Percentiles rank a stretch among this genome's conserved stretches.
Conservation (phyloP, 140 eudicot genomes). For the Anethum foeniculum region DNA sequence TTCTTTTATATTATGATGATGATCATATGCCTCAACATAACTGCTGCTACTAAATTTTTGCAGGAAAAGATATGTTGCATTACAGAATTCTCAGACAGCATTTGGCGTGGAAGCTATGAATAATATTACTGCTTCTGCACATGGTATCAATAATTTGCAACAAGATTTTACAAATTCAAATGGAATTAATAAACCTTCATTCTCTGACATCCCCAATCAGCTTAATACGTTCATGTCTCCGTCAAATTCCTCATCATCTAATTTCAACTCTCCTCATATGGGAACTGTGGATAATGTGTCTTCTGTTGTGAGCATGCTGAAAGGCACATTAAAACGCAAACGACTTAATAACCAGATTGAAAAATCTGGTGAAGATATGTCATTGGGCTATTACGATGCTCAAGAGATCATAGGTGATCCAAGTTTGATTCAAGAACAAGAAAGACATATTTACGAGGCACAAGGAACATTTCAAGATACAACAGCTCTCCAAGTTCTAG, state of each 20-base stretch:
- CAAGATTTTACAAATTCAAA: slow-evolving; percentile 32
- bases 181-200: slow-evolving; percentile 24
- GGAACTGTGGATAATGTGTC: slow-evolving; percentile 50
- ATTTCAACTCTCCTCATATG: slow-evolving; percentile 27
- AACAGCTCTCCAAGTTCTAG: slow-evolving; percentile 22
- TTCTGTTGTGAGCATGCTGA: slow-evolving; percentile 78
- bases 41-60: slow-evolving; percentile 9
- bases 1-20: neutral
- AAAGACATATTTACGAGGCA: slow-evolving; percentile 27
- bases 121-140: slow-evolving; percentile 29
- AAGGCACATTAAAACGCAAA: slow-evolving; percentile 78
- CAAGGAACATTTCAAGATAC: slow-evolving; percentile 35
- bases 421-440: slow-evolving; percentile 33
- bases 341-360: slow-evolving; percentile 34
- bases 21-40: neutral
- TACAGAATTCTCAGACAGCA: slow-evolving; percentile 68
- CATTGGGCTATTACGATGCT: slow-evolving; percentile 40
- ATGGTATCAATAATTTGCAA: slow-evolving; percentile 33
- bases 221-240: slow-evolving; percentile 47
- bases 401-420: slow-evolving; percentile 29
- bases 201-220: slow-evolving; percentile 34
- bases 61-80: slow-evolving; percentile 71
- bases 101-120: slow-evolving; percentile 62
- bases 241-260: slow-evolving; percentile 48
- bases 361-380: slow-evolving; percentile 41